Base-by-base conservation (phyloP, 140 eudicot species). In the Cichorium intybus region DNA sequence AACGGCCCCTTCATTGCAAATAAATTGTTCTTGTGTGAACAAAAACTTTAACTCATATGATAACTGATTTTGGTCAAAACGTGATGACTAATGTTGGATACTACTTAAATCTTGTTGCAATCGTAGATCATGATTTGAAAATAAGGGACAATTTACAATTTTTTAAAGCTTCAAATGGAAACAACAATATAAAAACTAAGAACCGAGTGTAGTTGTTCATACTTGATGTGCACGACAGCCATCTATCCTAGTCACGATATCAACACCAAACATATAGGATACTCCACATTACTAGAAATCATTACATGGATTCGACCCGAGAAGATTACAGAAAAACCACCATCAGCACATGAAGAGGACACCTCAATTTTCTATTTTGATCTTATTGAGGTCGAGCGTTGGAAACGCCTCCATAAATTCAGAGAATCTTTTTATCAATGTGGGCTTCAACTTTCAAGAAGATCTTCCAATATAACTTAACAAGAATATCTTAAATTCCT, bases 381-480 rank as follows among this genome's bases (percentile, higher is more conserved):
- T 79, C 80, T 64, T 55, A 15, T 73, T 56, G 39, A 83, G 70
- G 66, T 83, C 89, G 17, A 85, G 89, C 10, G n/a, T n/a, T n/a
- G n/a, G 89, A 83, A 39, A 83, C 85, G 15, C 89, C 89, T 10
- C 89, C 89, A 63, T 83, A 85, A 85, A 83, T 83, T 60, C 89
- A 83, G 28, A 83, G 37, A 52, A 83, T 83, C 68, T 83, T 83
- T 27, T 83, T 85, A 10, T 83, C 89, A 29, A 83, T 77, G 26
- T 79, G 75, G 41, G 89, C 89, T 5, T 85, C 89, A 29, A 83
- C 85, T 0, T 82, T 84, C 1, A 79, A 69, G 46, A 82, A 82
- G 35, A 69, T 74, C 48, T 82, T 82, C 88, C 88, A 82, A n/a
- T n/a, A n/a, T 49, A 82, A 46, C n/a, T 77, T 82, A 59, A 82